phyloP scores from a whole-genome alignment of 2,329 filamentous ascomycete species.

The Diaporthe citrichinensis region DNA sequence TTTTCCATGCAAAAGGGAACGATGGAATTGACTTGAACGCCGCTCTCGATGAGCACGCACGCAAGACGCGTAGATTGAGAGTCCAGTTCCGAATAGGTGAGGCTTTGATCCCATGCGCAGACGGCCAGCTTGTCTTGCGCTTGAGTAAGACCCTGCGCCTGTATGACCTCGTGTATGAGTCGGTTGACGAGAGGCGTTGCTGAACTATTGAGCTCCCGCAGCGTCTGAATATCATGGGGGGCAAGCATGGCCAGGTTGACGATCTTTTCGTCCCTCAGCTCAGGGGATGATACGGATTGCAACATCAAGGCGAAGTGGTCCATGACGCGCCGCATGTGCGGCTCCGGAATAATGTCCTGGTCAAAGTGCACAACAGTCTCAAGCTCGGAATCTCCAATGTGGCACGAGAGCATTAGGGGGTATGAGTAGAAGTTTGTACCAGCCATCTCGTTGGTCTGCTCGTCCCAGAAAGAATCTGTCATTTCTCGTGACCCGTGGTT shows the following conservation, averaged over 20 bases:
- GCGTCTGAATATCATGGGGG: not conserved
- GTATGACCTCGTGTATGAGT: slow-evolving; percentile 28
- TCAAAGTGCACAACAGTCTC: slow-evolving; percentile 19
- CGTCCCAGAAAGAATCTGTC: not conserved
- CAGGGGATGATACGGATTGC: not conserved
- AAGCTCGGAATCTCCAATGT: not conserved
- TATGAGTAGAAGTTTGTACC: slow-evolving; percentile 19
- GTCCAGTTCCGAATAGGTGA: slow-evolving; percentile 51
- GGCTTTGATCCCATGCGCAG: slow-evolving; percentile 48
- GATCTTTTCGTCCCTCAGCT: not conserved
- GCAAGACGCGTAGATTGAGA: slow-evolving; percentile 46
- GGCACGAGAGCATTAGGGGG: slow-evolving; percentile 25
- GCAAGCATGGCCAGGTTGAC: not conserved
- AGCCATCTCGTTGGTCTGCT: not conserved
- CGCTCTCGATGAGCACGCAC: slow-evolving; percentile 43
- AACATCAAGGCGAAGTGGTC: not conserved
- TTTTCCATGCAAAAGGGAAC: slow-evolving; percentile 55
- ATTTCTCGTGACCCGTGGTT: slow-evolving; percentile 52
- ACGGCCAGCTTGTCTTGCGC: slow-evolving; percentile 47
- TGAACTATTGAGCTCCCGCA: not conserved
- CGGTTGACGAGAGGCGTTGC: not conserved
- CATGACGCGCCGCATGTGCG: slow-evolving; percentile 2
- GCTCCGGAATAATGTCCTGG: not conserved
- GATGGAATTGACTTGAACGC: slow-evolving; percentile 49
- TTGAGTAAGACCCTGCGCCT: not conserved